Conservation (phyloP, 2,329 filamentous ascomycete species). For the Aspergillus sergii region DNA sequence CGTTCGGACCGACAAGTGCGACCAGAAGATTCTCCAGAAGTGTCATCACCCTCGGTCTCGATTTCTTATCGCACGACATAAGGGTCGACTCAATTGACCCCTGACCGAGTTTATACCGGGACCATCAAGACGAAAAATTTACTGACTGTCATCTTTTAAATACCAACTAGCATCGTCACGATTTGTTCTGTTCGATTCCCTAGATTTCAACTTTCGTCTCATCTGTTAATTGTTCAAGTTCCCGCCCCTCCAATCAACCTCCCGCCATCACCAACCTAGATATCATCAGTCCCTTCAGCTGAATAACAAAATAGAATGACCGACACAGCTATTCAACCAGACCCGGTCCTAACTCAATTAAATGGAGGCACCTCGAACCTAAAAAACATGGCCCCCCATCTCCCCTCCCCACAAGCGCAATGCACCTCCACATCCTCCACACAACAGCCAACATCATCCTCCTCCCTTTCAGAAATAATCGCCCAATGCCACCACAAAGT, state of each 20-base stretch:
- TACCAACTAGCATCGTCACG: background rate
- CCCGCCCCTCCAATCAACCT: background rate
- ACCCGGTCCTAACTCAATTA: slow-evolving; percentile 1
- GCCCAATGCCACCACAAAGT: slow-evolving; percentile 63
- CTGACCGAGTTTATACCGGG: background rate
- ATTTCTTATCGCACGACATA: background rate
- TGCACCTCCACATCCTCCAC: background rate
- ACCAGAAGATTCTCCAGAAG: slow-evolving; percentile 5
- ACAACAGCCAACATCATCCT: background rate
- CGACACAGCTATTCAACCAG: background rate
- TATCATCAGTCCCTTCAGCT: background rate
- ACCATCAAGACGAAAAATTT: background rate
- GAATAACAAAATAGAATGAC: background rate
- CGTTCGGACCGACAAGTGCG: background rate
- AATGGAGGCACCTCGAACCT: slow-evolving; percentile 8
- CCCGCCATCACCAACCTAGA: background rate
- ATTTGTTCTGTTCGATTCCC: background rate
- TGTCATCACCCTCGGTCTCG: background rate
- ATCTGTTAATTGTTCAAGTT: background rate
- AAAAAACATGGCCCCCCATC: background rate
- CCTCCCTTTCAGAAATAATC: slow-evolving; percentile 61
- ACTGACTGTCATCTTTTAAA: background rate
- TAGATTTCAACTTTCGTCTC: background rate
- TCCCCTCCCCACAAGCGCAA: background rate
- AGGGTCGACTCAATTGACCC: background rate